These are phyloP conservation scores for Nakaseomyces sp. DNA, from an alignment of 1,139 yeast genomes.

Conservation along the genomic window DNA sequence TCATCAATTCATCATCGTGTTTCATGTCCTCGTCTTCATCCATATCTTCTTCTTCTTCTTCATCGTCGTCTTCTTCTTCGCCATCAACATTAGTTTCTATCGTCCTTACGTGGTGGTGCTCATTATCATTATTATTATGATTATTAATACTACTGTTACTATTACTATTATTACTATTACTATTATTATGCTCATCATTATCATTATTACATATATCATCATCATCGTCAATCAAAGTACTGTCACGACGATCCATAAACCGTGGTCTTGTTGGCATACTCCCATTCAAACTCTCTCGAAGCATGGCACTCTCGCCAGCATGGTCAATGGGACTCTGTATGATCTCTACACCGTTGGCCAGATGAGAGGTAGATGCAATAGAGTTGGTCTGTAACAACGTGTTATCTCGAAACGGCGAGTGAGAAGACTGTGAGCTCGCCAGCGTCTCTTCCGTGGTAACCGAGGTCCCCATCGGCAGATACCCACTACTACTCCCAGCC, in stretches of 20 bases:
- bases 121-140: no score
- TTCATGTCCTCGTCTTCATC: neutral
- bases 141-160: no score
- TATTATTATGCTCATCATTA: neutral
- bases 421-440: slow-evolving; percentile 5
- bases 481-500: slow-evolving; percentile 2
- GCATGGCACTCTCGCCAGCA: slow-evolving; percentile 2
- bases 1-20: neutral
- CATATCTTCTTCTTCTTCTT: neutral
- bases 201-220: neutral
- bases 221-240: neutral
- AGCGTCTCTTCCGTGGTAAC: slow-evolving; percentile 5
- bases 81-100: slow-evolving; percentile 1
- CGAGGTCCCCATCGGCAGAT: slow-evolving; percentile 6
- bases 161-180: no score
- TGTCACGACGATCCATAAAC: slow-evolving; percentile 3
- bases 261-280: neutral
- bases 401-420: slow-evolving; percentile 5
- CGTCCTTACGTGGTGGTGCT: slow-evolving; percentile 1
- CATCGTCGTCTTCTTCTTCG: neutral
- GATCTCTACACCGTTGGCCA: neutral
- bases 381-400: slow-evolving; percentile 3
- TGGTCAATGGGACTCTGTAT: slow-evolving; percentile 3
- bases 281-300: slow-evolving; percentile 1
- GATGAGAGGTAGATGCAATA: neutral